Percentiles rank a stretch among this genome's conserved stretches.
Conservation (phyloP, 2,329 filamentous ascomycete genomes). For the Cyphellophora europaea region DNA sequence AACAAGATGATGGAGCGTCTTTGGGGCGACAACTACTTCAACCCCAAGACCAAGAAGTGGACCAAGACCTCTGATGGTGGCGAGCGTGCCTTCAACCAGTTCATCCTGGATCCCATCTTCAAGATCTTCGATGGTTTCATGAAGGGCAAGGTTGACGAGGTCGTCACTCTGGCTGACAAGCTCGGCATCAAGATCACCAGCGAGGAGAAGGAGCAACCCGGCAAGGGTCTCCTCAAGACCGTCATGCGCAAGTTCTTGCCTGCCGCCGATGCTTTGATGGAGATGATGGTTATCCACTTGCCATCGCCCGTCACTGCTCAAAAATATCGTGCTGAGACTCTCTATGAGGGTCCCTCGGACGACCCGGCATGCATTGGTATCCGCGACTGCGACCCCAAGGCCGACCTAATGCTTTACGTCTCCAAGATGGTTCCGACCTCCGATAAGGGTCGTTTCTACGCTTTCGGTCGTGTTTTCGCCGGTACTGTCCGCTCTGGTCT, state of each 20-base stretch:
- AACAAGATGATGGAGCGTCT: slow-evolving; percentile 99
- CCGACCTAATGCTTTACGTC: slow-evolving; percentile 98
- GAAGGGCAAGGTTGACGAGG: slow-evolving; percentile 98
- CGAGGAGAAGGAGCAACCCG: slow-evolving; percentile 88
- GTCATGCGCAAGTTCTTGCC: slow-evolving; percentile 99
- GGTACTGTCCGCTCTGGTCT: slow-evolving; percentile 96
- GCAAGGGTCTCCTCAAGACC: slow-evolving; percentile 95
- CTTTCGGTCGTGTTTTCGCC: slow-evolving; percentile 99
- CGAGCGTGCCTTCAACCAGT: slow-evolving; percentile 99
- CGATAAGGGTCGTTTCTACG: slow-evolving; percentile 99
- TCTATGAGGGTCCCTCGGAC: slow-evolving; percentile 95
- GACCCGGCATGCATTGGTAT: slow-evolving; percentile 92
- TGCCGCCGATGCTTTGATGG: slow-evolving; percentile 91
- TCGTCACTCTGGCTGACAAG: slow-evolving; percentile 74
- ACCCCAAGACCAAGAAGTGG: slow-evolving; percentile 99
- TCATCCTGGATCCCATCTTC: slow-evolving; percentile 99
- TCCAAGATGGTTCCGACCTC: slow-evolving; percentile 99
- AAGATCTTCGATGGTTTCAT: slow-evolving; percentile 94
- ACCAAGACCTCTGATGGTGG: slow-evolving; percentile 76
- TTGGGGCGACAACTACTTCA: slow-evolving; percentile 99
- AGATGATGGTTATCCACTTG: slow-evolving; percentile 99
- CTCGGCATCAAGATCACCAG: slow-evolving; percentile 80
- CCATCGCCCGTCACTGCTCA: slow-evolving; percentile 93
- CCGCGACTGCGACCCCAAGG: slow-evolving; percentile 97
- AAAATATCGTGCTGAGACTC: slow-evolving; percentile 94